These are phyloP conservation scores for Hydnum rufescens DNA, from an alignment of 768 basidiomycete genomes.

Conservation along the genomic window DNA sequence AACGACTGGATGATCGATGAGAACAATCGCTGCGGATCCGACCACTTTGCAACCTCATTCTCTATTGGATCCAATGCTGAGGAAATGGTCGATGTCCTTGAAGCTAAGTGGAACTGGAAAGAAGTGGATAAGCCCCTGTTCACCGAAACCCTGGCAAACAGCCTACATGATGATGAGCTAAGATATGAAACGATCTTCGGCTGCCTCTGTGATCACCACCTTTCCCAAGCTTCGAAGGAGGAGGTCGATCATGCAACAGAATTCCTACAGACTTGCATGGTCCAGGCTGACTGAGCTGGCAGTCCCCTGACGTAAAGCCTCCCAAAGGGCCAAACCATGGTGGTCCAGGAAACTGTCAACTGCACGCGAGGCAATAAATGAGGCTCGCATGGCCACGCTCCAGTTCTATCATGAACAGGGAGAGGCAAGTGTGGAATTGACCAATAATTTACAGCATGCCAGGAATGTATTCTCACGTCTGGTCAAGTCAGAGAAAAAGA, in stretches of 20 bases:
- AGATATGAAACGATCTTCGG: not conserved
- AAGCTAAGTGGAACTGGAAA: slow-evolving; percentile 1
- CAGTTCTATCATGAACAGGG: not conserved
- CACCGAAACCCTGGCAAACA: not conserved
- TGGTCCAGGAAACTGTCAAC: not conserved
- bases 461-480: too few species aligned
- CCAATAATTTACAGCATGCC: not conserved
- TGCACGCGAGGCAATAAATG: not conserved
- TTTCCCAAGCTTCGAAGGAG: not conserved
- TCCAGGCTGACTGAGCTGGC: not conserved
- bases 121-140: not conserved
- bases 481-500: too few species aligned
- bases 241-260: not conserved
- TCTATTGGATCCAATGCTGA: not conserved
- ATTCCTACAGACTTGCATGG: not conserved
- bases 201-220: not conserved
- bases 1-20: slow-evolving; percentile 3
- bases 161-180: not conserved
- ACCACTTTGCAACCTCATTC: not conserved
- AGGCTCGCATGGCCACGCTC: too few species aligned
- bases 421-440: not conserved
- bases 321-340: not conserved
- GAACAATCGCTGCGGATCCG: not conserved
- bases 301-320: not conserved
- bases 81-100: not conserved